Percentiles rank a stretch among this genome's conserved stretches.
These are phyloP conservation scores for Bauhinia variegata DNA, from an alignment of 306 rosid genomes.

Conservation along the genomic window DNA sequence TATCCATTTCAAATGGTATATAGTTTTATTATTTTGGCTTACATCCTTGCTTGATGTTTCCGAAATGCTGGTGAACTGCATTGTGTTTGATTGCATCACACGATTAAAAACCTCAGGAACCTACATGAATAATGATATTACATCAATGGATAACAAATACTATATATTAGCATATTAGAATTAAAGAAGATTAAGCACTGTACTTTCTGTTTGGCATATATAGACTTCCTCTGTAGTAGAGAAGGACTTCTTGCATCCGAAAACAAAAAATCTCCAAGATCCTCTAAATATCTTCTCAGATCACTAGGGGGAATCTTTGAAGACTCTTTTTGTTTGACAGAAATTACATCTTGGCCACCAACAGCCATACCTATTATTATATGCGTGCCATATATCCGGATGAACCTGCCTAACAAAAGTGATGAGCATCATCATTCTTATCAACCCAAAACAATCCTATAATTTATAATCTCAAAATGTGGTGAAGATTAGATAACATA, in stretches of 20 bases:
- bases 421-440: slow-evolving; percentile 52
- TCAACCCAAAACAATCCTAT: slow-evolving; percentile 32
- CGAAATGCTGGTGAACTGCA: slow-evolving; percentile 74
- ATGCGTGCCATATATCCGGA: slow-evolving; percentile 84
- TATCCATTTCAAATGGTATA: slow-evolving; percentile 29
- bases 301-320: slow-evolving; percentile 82
- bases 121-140: slow-evolving; percentile 46
- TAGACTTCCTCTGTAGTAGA: slow-evolving; percentile 62
- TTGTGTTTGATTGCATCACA: slow-evolving; percentile 80
- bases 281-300: slow-evolving; percentile 81
- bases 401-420: slow-evolving; percentile 82
- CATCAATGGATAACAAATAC: slow-evolving; percentile 24
- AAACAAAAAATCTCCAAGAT: slow-evolving; percentile 88
- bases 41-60: slow-evolving; percentile 98
- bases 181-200: slow-evolving; percentile 17
- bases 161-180: not conserved
- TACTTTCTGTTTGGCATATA: slow-evolving; percentile 78
- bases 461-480: slow-evolving; percentile 21
- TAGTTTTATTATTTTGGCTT: slow-evolving; percentile 46
- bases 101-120: slow-evolving; percentile 88
- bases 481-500: slow-evolving; percentile 21
- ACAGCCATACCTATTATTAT: slow-evolving; percentile 89
- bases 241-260: slow-evolving; percentile 88
- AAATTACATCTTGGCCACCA: slow-evolving; percentile 93
- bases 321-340: slow-evolving; percentile 80